Percentiles rank a stretch among this genome's conserved stretches.
phyloP scores from a whole-genome alignment of 345 rosid genomes.

The Eucalyptus sp. region DNA sequence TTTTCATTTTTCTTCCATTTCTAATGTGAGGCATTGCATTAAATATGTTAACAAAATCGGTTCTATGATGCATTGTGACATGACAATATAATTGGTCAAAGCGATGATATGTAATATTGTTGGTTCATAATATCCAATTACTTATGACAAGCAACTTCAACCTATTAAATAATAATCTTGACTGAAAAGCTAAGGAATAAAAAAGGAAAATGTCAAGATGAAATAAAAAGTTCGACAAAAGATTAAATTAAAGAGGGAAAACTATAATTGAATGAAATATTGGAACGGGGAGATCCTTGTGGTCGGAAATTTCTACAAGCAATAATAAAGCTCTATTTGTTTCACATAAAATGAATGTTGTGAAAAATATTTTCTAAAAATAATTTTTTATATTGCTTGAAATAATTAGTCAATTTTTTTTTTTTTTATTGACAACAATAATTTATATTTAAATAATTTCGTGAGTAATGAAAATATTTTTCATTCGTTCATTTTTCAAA shows the following conservation, averaged over 20 bases:
- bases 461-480: background rate
- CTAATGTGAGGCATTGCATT: background rate
- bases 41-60: background rate
- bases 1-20: background rate
- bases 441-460: no score
- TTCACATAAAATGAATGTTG: background rate
- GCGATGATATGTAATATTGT: background rate
- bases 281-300: background rate
- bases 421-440: background rate
- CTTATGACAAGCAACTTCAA: background rate
- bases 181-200: background rate
- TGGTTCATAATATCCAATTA: background rate
- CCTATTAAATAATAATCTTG: background rate
- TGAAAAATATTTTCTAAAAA: background rate
- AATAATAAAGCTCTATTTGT: background rate
- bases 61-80: background rate
- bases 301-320: background rate
- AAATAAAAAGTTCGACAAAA: background rate
- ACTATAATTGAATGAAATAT: background rate
- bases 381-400: rapidly evolving
- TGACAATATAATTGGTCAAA: background rate
- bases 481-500: rapidly evolving
- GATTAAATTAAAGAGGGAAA: background rate
- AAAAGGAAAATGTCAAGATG: background rate
- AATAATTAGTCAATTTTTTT: background rate